Evolutionary conservation across 768 basidiomycete genomes (phyloP), one percentile per base, ranked within the genome.

Genomic region (Paxillus involutus): DNA sequence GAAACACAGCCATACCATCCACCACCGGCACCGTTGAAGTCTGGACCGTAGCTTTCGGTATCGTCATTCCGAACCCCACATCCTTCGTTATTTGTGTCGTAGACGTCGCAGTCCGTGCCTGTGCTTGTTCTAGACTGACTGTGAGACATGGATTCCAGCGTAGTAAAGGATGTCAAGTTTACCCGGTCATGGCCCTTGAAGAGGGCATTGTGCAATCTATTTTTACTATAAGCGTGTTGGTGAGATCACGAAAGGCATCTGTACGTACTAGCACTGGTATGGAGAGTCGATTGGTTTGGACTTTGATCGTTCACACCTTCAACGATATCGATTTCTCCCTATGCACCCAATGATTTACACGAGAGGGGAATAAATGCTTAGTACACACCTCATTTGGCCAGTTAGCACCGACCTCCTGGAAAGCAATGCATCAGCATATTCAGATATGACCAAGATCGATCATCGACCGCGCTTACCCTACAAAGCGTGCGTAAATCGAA

Each of bases 1-100:
- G 24, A 16, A 17, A 3, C 7, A 14, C 0, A 5, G 11, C 33
- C 59, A 47, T 49, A 73, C 69, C 69, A 76, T 29, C 75, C 74
- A n/a, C 75, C 75, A 8, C 75, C 75, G 14, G 21, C 32, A 2
- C n/a, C 17, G 43, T 76, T 76, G 59, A 76, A 75, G 11, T 51
- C 46, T 4, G 71, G 63, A 1, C 75, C 75, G 43, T 59, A 75
- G 44, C 70, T 73, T n/a, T 65, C 67, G 7, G 26, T 49, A 26
- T 68, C 63, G 4, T 53, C 46, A n/a, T 56, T 11, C 1, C 12
- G 5, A 11, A 75, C 69, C n/a, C 71, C 63, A 51, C 75, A 75
- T 33, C 72, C 73, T 5, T 40, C 3, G 59, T 74, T 73, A 8
- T 46, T 47, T 9, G 57, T 66, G 11, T 44, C 49, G 17, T 58